Evolutionary conservation across 2,329 filamentous ascomycete genomes (phyloP), one percentile per base, ranked within the genome.

Genomic region (Ophiostoma sp.): DNA sequence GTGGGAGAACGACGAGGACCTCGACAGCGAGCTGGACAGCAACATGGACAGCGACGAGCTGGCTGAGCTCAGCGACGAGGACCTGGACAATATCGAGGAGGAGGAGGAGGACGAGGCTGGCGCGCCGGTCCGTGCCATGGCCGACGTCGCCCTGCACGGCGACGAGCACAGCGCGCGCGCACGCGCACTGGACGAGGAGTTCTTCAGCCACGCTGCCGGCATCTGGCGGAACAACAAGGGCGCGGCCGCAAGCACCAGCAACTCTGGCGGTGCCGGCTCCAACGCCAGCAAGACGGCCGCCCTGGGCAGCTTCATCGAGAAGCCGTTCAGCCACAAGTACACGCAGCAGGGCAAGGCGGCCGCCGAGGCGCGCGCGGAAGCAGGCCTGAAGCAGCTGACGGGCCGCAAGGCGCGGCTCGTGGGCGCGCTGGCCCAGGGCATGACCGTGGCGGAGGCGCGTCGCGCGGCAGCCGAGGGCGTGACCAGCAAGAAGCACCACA

Each of bases 291-390:
- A 80, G 87, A 2, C 84, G 83, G 1, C 83, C 9, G 64, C 44
- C 55, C 64, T 55, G 44, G 52, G 55, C 55, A 62, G 65, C 18
- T 27, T 91, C 74, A 72, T 96, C 49, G 88, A 81, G 68, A 88
- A 88, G 82, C 93, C 95, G 0, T 98, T 98, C 81, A 94, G 89
- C 78, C 87, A 95, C 80, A 91, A 95, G 79, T 96, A 97, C 79
- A 88, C 88, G 3, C 85, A 95, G 78, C 92, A 96, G 75, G 93
- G 92, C 4, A 75, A 75, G 18, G 76, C 76, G 16, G 69, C 49
- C 74, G 70, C 67, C 3, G 65, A 58, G 49, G 52, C 41, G 36
- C 49, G 41, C 11, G 45, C 12, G 16, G 75, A 76, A 18, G 68
- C 64, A 8, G 64, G 67, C 64, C 38, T 47, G 47, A 96, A 92